Evolutionary conservation across 306 rosid genomes (phyloP), one percentile per base, ranked within the genome.

Genomic region (Lathyrus oleraceus): DNA sequence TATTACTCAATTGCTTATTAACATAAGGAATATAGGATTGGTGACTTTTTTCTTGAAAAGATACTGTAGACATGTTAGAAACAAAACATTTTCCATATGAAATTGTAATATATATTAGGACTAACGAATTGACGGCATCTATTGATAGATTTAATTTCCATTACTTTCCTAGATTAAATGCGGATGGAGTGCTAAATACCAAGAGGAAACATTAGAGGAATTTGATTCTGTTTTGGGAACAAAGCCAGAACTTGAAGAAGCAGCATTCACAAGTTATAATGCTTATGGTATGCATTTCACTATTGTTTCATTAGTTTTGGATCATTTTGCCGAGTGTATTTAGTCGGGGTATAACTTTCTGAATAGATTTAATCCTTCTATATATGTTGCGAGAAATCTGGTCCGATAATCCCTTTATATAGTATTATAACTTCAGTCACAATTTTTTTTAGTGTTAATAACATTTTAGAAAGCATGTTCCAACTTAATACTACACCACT

Each of bases 191-290:
- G 87, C 73, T 43, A 89, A 88, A 80, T 92, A 89, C 49, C n/a
- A n/a, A n/a, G 96, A 92, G 80, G 88, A 88, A 85, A 96, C 98
- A n/a, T 67, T 88, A 67, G 90, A 80, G 84, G 90, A 81, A 60
- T 90, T 81, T 5, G 81, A 67, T 5, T 32, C 8, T 5, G 36
- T 32, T 32, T 32, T 32, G 44, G 96, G 88, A 74, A 81, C 89
- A 64, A 91, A 66, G 87, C 88, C 20, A 91, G 96, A 60, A 79
- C 90, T 78, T 90, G 36, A 6, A 5, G 36, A 32, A 32, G 90
- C 84, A 32, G 8, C 36, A 32, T 5, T 32, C 8, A 5, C 36
- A 32, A 32, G 8, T 5, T 32, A 32, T 32, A 88, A 92, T 61
- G 91, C 96, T 45, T 92, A 93, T 58, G 96, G 98, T 89, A 83